A percentile compares a stretch with the other conserved stretches of the same genome.
phyloP scores from a whole-genome alignment of 345 rosid species.

The Orychophragmus violaceus region DNA sequence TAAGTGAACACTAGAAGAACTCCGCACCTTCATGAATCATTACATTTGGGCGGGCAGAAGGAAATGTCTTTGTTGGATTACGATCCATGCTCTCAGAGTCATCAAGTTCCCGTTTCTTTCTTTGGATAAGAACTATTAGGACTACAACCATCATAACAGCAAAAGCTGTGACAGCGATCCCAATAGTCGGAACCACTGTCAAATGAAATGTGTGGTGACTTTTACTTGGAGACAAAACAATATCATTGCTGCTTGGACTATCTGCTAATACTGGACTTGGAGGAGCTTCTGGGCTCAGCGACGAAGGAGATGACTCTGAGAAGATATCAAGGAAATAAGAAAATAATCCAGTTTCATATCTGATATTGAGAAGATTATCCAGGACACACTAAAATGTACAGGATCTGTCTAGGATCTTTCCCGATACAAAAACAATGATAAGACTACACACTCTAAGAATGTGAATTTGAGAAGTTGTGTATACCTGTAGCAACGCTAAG shows the following conservation, averaged over 20 bases:
- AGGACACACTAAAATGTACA: not conserved
- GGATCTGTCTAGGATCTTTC: constrained; percentile 4
- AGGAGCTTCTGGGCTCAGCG: constrained; percentile 44
- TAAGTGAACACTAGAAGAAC: constrained; percentile 9
- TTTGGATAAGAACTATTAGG: constrained; percentile 63
- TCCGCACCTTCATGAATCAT: constrained; percentile 65
- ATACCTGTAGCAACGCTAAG: constrained; percentile 50
- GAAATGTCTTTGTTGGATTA: constrained; percentile 44
- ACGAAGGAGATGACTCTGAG: constrained; percentile 45
- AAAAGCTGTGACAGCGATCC: constrained; percentile 58
- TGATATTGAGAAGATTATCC: not conserved
- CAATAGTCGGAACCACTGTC: constrained; percentile 54
- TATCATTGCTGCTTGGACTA: constrained; percentile 59
- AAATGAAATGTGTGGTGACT: constrained; percentile 57
- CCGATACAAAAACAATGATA: constrained; percentile 3
- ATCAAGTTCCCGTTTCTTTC: constrained; percentile 57
- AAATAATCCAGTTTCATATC: not conserved
- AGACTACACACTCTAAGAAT: not conserved
- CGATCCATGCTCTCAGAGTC: constrained; percentile 41
- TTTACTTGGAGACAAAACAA: constrained; percentile 32
- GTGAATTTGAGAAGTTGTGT: not conserved
- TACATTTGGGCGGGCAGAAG: constrained; percentile 42
- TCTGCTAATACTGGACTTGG: constrained; percentile 54
- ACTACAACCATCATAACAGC: constrained; percentile 54
- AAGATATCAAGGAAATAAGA: constrained; percentile 16